Evolutionary conservation across 2,329 filamentous ascomycete species (phyloP).

Genomic region (Sporothrix dimorphospora): DNA sequence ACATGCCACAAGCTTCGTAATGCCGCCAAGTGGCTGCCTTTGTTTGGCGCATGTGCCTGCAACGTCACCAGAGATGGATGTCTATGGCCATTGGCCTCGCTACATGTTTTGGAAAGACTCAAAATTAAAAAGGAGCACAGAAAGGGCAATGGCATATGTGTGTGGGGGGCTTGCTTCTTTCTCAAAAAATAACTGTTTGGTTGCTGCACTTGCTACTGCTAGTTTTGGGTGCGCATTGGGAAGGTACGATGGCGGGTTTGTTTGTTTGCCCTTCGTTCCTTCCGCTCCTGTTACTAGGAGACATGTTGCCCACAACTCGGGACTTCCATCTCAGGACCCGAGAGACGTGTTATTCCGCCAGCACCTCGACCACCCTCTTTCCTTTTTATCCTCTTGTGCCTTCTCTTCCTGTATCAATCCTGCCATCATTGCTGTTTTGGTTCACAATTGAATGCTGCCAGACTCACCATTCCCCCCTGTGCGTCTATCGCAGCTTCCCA

Average conservation of each 20-base stretch:
- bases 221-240: not conserved
- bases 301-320: not conserved
- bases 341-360: not conserved
- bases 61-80: not conserved
- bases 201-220: not conserved
- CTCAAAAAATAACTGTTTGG: too few species aligned
- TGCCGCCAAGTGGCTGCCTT: constrained; percentile 10
- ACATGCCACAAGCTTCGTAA: too few species aligned
- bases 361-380: not conserved
- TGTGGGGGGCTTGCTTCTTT: not conserved
- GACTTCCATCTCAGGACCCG: not conserved
- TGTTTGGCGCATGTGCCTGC: constrained; percentile 14
- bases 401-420: not conserved
- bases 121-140: not conserved
- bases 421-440: not conserved
- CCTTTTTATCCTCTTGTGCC: not conserved
- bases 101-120: not conserved
- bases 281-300: not conserved
- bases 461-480: not conserved
- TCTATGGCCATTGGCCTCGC: not conserved
- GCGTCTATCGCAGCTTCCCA: not conserved
- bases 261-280: not conserved
- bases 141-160: not conserved
- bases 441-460: not conserved
- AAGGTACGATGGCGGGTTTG: constrained; percentile 17